Conservation (phyloP, 352 stramenopile genomes). For the Detonula confervacea region DNA sequence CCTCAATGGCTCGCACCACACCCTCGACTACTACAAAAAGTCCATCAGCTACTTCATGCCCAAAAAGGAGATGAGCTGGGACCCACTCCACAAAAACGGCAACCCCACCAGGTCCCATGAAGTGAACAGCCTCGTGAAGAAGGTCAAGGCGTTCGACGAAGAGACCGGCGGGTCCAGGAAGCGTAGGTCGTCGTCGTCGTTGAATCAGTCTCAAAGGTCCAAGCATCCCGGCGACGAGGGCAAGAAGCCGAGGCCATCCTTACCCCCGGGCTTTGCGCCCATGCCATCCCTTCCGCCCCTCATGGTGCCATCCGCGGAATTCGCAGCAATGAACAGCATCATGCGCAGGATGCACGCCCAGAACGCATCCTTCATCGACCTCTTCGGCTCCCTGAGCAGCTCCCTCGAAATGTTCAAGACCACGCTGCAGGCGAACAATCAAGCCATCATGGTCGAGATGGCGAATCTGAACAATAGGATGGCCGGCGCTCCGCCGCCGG, state of each 20-base stretch:
- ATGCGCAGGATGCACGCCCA: conserved; percentile 25
- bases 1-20: conserved; percentile 24
- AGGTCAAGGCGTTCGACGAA: conserved; percentile 11
- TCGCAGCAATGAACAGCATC: conserved; percentile 14
- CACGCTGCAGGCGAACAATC: conserved; percentile 24
- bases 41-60: conserved; percentile 10
- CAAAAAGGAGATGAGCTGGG: conserved; percentile 3
- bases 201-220: not conserved
- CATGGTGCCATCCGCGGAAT: not conserved
- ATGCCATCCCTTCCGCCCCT: not conserved
- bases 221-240: too few species aligned
- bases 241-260: conserved; percentile 9
- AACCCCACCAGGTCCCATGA: conserved; percentile 39
- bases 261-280: not conserved
- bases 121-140: conserved; percentile 46
- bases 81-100: conserved; percentile 15
- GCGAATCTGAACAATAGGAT: not conserved
- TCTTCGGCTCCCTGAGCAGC: conserved; percentile 10
- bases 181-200: conserved; percentile 11
- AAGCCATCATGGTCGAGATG: conserved; percentile 32
- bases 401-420: conserved; percentile 22
- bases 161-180: conserved; percentile 23
- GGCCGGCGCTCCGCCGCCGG: not conserved
- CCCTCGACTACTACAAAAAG: conserved; percentile 13
- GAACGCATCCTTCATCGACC: conserved; percentile 28